phyloP scores from a whole-genome alignment of 768 basidiomycete genomes.

The Collybia nuda region DNA sequence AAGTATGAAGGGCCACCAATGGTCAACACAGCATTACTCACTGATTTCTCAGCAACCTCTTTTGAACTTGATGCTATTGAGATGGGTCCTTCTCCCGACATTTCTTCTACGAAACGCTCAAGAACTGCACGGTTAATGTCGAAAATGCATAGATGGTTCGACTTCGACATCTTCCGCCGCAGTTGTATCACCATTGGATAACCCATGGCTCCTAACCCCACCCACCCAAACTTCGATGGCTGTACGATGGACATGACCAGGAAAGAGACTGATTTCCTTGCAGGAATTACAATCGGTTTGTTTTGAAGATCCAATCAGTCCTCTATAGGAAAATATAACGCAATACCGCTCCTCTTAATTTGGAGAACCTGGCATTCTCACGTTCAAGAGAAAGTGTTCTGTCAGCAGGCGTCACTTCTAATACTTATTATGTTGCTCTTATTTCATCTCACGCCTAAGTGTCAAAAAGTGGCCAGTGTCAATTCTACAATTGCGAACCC shows the following conservation, averaged over 20 bases:
- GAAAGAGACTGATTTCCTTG: background rate
- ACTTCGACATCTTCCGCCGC: constrained; percentile 24
- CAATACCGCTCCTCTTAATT: no score
- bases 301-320: background rate
- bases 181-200: constrained; percentile 42
- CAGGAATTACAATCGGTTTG: background rate
- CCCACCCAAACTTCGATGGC: constrained; percentile 32
- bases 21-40: constrained; percentile 15
- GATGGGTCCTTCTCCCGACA: constrained; percentile 14
- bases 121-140: constrained; percentile 30
- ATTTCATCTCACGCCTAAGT: no score
- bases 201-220: constrained; percentile 44
- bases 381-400: no score
- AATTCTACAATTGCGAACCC: no score
- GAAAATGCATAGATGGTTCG: constrained; percentile 29
- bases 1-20: background rate
- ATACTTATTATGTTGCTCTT: no score
- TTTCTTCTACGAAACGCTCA: constrained; percentile 24
- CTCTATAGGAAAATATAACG: background rate
- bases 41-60: constrained; percentile 36
- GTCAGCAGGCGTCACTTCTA: no score
- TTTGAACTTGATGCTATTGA: constrained; percentile 22
- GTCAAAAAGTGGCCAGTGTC: no score
- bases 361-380: no score
- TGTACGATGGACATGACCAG: constrained; percentile 12